Percentiles rank a stretch among this genome's conserved stretches.
phyloP scores from a whole-genome alignment of 331 rosid genomes.

The Ulmus americana region DNA sequence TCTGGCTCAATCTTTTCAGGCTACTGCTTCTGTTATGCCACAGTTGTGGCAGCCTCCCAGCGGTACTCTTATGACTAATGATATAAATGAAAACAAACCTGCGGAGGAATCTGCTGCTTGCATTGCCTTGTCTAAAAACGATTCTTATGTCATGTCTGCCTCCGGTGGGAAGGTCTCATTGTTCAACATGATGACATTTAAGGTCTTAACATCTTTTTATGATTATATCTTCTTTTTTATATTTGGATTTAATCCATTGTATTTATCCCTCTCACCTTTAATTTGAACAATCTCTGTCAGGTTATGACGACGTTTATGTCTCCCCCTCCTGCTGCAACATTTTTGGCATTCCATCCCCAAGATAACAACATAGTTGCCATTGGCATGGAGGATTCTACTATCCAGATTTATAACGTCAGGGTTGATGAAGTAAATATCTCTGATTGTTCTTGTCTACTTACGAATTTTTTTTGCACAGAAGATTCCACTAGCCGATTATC shows the following conservation, averaged over 20 bases:
- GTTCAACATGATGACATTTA: constrained; percentile 46
- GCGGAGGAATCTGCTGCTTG: constrained; percentile 41
- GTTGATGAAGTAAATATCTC: constrained; percentile 36
- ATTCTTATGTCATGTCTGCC: constrained; percentile 46
- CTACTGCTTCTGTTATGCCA: constrained; percentile 34
- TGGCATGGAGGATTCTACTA: constrained; percentile 47
- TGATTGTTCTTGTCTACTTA: neutral
- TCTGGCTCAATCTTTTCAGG: constrained; percentile 18
- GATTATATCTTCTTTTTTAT: neutral
- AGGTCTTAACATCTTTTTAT: constrained; percentile 23
- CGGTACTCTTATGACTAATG: constrained; percentile 43
- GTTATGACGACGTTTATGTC: constrained; percentile 46
- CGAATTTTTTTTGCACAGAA: neutral
- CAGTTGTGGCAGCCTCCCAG: constrained; percentile 45
- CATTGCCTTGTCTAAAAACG: constrained; percentile 42
- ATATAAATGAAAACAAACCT: constrained; percentile 35
- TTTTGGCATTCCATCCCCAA: constrained; percentile 46
- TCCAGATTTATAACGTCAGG: constrained; percentile 40
- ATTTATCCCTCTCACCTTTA: neutral
- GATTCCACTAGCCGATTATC: constrained; percentile 1
- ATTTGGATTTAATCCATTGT: neutral
- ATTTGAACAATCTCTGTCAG: constrained; percentile 12
- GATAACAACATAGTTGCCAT: constrained; percentile 43
- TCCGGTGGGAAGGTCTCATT: constrained; percentile 45
- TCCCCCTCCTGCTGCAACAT: constrained; percentile 44